A percentile compares a stretch with the other conserved stretches of the same genome.
Conservation (phyloP, 2,329 filamentous ascomycete species). For the Alternaria panax region DNA sequence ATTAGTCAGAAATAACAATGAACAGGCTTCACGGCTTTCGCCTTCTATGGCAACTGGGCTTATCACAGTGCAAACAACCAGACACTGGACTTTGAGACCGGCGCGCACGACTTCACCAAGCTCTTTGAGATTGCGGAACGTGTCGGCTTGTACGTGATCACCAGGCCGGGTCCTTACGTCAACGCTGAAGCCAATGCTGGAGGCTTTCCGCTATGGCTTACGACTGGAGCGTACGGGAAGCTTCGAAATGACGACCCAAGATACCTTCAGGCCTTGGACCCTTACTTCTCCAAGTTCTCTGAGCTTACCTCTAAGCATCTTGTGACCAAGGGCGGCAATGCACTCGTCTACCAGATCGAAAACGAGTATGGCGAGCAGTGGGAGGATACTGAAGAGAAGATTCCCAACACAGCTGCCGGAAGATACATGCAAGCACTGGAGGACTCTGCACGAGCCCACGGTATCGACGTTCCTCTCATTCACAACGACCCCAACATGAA, state of each 20-base stretch:
- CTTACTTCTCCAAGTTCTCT: constrained; percentile 61
- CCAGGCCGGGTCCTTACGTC: constrained; percentile 67
- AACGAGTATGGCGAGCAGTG: constrained; percentile 61
- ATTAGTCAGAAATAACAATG: not conserved
- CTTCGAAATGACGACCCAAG: constrained; percentile 62
- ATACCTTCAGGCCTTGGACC: constrained; percentile 62
- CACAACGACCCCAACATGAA: constrained; percentile 68
- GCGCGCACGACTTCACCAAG: constrained; percentile 61
- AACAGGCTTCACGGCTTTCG: constrained; percentile 56
- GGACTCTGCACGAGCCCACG: constrained; percentile 61
- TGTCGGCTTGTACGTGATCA: constrained; percentile 63
- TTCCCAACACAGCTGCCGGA: constrained; percentile 58
- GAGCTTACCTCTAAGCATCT: constrained; percentile 61
- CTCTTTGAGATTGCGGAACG: constrained; percentile 63
- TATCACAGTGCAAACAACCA: constrained; percentile 57
- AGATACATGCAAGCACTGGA: constrained; percentile 67
- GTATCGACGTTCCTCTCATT: constrained; percentile 65
- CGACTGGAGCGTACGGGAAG: constrained; percentile 65
- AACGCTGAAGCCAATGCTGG: constrained; percentile 70
- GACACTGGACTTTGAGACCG: constrained; percentile 60
- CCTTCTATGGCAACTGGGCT: constrained; percentile 59
- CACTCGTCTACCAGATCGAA: constrained; percentile 65
- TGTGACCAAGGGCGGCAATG: constrained; percentile 65
- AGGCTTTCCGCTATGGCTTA: constrained; percentile 69
- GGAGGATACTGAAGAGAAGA: constrained; percentile 47